These are phyloP conservation scores for Neofusicoccum parvum DNA, from an alignment of 2,329 filamentous ascomycete genomes.

Conservation along the genomic window DNA sequence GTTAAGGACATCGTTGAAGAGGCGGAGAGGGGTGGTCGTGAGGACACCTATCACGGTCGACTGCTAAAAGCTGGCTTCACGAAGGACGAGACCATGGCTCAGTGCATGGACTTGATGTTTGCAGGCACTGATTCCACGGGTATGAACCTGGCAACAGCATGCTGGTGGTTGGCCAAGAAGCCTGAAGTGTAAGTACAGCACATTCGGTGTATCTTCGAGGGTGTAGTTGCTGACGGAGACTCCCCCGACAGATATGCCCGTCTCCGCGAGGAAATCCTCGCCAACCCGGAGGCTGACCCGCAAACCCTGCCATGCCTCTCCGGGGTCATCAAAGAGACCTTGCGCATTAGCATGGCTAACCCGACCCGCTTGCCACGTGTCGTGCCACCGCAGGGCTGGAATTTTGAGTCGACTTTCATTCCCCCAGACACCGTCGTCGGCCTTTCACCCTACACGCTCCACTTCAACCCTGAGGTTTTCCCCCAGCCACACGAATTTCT, in stretches of 20 bases:
- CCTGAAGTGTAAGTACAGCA: constrained; percentile 41
- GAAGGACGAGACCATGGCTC: constrained; percentile 48
- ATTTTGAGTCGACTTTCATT: constrained; percentile 28
- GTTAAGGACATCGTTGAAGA: constrained; percentile 42
- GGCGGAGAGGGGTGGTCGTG: constrained; percentile 28
- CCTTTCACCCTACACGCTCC: constrained; percentile 31
- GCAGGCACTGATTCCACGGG: constrained; percentile 39
- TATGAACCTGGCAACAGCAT: constrained; percentile 54
- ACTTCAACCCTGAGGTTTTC: constrained; percentile 30
- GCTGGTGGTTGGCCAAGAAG: constrained; percentile 48
- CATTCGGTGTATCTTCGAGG: neutral
- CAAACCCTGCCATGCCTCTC: constrained; percentile 34
- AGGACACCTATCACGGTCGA: constrained; percentile 52
- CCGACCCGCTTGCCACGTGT: constrained; percentile 29
- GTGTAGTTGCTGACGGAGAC: neutral
- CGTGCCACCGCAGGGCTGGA: constrained; percentile 20
- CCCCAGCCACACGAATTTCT: constrained; percentile 26
- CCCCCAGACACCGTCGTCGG: constrained; percentile 31
- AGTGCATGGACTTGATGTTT: constrained; percentile 57
- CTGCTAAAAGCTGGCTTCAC: constrained; percentile 49
- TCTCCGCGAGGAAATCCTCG: constrained; percentile 39
- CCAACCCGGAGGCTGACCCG: constrained; percentile 26
- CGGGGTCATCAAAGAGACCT: constrained; percentile 36
- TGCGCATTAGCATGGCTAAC: constrained; percentile 36
- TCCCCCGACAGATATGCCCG: constrained; percentile 32